These are phyloP conservation scores for Euphorbia corollata DNA, from an alignment of 441 rosid species.

Conservation along the genomic window DNA sequence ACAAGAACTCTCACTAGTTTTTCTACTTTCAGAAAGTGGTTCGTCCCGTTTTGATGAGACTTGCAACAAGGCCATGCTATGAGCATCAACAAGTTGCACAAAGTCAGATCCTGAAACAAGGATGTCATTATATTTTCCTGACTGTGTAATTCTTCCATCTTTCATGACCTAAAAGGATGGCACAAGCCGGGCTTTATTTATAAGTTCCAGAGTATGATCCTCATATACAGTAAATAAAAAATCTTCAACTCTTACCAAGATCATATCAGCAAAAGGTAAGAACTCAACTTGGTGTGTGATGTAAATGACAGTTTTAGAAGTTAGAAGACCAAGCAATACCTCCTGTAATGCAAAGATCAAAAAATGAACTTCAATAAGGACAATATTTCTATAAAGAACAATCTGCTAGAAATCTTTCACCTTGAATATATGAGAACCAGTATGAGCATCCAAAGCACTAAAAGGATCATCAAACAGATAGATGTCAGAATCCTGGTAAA, in stretches of 20 bases:
- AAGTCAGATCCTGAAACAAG: slow-evolving; percentile 65
- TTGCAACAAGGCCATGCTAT: slow-evolving; percentile 53
- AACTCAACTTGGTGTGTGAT: slow-evolving; percentile 71
- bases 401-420: neutral
- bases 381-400: neutral
- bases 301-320: slow-evolving; percentile 47
- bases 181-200: slow-evolving; percentile 30
- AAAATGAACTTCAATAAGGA: neutral
- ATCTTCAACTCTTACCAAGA: slow-evolving; percentile 37
- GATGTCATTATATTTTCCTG: slow-evolving; percentile 72
- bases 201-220: slow-evolving; percentile 42
- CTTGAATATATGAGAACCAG: slow-evolving; percentile 48
- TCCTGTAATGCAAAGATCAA: slow-evolving; percentile 29
- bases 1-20: neutral
- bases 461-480: slow-evolving; percentile 87
- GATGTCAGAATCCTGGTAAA: slow-evolving; percentile 72
- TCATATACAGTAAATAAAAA: neutral
- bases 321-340: slow-evolving; percentile 45
- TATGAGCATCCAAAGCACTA: slow-evolving; percentile 49
- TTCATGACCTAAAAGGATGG: slow-evolving; percentile 58
- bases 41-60: slow-evolving; percentile 38
- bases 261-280: slow-evolving; percentile 55
- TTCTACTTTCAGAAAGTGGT: slow-evolving; percentile 23
- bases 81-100: slow-evolving; percentile 83
- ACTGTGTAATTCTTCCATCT: slow-evolving; percentile 78